phyloP scores from a whole-genome alignment of 2,329 filamentous ascomycete species.

The Seiridium unicorne region DNA sequence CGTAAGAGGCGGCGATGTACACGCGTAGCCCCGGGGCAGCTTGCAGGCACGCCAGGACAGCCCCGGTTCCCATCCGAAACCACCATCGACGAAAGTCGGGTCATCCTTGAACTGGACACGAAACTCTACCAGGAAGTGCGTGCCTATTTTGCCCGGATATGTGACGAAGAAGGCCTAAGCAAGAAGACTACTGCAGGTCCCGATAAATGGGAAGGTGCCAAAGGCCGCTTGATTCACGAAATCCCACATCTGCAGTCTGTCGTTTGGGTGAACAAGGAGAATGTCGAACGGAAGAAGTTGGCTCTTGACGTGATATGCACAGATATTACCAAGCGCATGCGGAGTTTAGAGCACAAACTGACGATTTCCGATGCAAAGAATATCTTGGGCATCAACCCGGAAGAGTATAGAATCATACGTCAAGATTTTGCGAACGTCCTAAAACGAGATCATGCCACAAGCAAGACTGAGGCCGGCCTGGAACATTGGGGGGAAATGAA shows the following conservation, averaged over 20 bases:
- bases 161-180: conserved; percentile 61
- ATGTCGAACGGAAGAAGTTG: conserved; percentile 61
- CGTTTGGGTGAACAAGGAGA: conserved; percentile 57
- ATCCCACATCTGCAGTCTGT: conserved; percentile 61
- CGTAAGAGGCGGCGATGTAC: conserved; percentile 68
- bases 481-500: conserved; percentile 73
- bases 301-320: conserved; percentile 78
- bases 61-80: conserved; percentile 81
- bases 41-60: conserved; percentile 65
- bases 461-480: conserved; percentile 69
- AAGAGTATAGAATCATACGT: conserved; percentile 57
- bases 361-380: conserved; percentile 75
- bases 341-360: conserved; percentile 63
- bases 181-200: conserved; percentile 77
- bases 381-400: conserved; percentile 41
- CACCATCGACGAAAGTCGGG: conserved; percentile 75
- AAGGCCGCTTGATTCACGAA: conserved; percentile 64
- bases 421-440: conserved; percentile 66
- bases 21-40: conserved; percentile 65
- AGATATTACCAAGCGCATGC: conserved; percentile 79
- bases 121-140: conserved; percentile 63
- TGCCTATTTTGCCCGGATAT: conserved; percentile 68
- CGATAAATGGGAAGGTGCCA: conserved; percentile 71
- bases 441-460: conserved; percentile 64
- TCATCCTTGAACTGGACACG: conserved; percentile 63